These are phyloP conservation scores for Marchantia paleacea DNA, from an alignment of 225 moss, liverwort and hornwort species.

Conservation along the genomic window DNA sequence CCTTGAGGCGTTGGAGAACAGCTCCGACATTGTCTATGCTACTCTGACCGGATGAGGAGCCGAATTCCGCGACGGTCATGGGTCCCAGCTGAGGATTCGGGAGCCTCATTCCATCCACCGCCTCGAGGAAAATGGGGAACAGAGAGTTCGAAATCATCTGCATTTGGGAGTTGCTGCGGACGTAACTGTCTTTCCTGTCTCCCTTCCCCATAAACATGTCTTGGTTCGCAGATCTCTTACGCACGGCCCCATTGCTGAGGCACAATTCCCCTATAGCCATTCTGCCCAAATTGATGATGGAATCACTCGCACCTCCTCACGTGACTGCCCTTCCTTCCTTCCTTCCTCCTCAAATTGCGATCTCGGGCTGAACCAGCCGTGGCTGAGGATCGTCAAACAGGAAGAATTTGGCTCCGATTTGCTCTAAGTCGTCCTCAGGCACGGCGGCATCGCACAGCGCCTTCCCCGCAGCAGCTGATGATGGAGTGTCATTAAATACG, in stretches of 20 bases:
- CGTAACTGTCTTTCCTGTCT: not conserved
- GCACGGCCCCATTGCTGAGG: not conserved
- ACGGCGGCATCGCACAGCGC: not conserved
- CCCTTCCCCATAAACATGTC: slow-evolving; percentile 1
- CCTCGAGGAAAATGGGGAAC: slow-evolving; percentile 10
- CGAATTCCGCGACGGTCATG: slow-evolving; percentile 6
- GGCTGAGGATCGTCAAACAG: no score
- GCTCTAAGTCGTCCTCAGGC: not conserved
- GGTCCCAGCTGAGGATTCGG: slow-evolving; percentile 2
- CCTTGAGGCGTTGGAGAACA: not conserved
- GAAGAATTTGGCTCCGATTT: no score
- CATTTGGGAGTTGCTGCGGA: not conserved
- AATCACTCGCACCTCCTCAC: not conserved
- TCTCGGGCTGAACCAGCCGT: no score
- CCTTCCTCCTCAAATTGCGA: no score
- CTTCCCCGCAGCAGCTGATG: no score
- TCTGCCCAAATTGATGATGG: not conserved
- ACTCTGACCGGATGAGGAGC: not conserved
- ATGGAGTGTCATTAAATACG: not conserved
- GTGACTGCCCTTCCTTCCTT: not conserved
- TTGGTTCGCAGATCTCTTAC: not conserved
- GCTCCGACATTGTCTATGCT: slow-evolving; percentile 8
- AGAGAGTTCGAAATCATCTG: not conserved
- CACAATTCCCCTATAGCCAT: slow-evolving; percentile 11
- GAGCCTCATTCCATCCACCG: slow-evolving; percentile 1